These are phyloP conservation scores for Leccinum subgranulosum DNA, from an alignment of 768 basidiomycete species.

Conservation along the genomic window DNA sequence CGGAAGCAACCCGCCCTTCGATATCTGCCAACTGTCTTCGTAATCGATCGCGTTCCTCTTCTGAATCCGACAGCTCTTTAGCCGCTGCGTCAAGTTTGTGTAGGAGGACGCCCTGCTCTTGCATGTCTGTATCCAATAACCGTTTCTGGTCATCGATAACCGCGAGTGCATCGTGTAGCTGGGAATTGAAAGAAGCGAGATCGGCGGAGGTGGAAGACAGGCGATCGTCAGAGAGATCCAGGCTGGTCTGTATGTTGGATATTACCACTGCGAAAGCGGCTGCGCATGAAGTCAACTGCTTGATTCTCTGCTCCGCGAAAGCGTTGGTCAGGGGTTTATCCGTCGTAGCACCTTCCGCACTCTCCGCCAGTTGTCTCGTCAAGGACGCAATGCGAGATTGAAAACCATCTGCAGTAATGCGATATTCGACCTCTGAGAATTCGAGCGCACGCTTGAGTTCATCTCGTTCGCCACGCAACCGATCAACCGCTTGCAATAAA, in stretches of 20 bases:
- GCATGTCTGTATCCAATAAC: slow-evolving; percentile 12
- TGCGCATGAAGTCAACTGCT: slow-evolving; percentile 33
- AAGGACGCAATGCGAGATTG: slow-evolving; percentile 45
- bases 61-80: slow-evolving; percentile 36
- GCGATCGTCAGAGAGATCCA: slow-evolving; percentile 20
- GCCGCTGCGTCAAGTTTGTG: slow-evolving; percentile 32
- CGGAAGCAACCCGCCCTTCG: slow-evolving; percentile 31
- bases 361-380: slow-evolving; percentile 24
- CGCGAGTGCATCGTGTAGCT: slow-evolving; percentile 11
- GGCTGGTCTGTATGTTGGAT: slow-evolving; percentile 33
- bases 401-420: slow-evolving; percentile 58
- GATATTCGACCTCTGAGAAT: slow-evolving; percentile 66
- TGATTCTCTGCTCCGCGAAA: slow-evolving; percentile 14
- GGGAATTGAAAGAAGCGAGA: slow-evolving; percentile 17
- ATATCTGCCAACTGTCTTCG: slow-evolving; percentile 32
- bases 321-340: slow-evolving; percentile 1
- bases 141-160: slow-evolving; percentile 21
- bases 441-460: slow-evolving; percentile 58
- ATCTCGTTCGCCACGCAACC: slow-evolving; percentile 53
- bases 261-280: slow-evolving; percentile 40
- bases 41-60: slow-evolving; percentile 17
- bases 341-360: slow-evolving; percentile 15
- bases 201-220: slow-evolving; percentile 9
- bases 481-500: slow-evolving; percentile 60
- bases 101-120: slow-evolving; percentile 25